A percentile compares a stretch with the other conserved stretches of the same genome.
Evolutionary conservation across 192 early-diverging fungal genomes (phyloP).

Genomic region (Lunasporangiospora selenospora): DNA sequence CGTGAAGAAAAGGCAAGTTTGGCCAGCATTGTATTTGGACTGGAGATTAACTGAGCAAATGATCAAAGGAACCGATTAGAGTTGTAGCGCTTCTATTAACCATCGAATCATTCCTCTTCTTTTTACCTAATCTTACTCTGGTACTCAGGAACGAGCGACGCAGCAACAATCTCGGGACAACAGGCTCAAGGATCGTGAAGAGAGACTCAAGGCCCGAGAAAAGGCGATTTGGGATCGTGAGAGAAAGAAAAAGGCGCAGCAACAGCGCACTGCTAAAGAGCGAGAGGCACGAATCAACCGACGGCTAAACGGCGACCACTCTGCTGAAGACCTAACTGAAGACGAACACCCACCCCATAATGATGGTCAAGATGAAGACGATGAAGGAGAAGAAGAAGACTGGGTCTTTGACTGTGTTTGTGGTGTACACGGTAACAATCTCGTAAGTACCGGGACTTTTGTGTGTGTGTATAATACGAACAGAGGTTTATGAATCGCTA

Average conservation of each 20-base stretch:
- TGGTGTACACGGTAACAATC: constrained; percentile 52
- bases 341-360: constrained; percentile 15
- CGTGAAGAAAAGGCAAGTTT: constrained; percentile 35
- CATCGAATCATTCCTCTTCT: not conserved
- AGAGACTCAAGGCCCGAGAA: constrained; percentile 44
- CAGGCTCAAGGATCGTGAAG: constrained; percentile 34
- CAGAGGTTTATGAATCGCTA: not conserved
- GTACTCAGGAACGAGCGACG: constrained; percentile 20
- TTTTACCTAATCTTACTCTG: not conserved
- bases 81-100: too few species aligned
- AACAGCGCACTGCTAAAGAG: constrained; percentile 43
- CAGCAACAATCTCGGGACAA: constrained; percentile 32
- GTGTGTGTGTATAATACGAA: not conserved
- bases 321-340: constrained; percentile 14
- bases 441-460: constrained; percentile 37
- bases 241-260: constrained; percentile 37
- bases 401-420: constrained; percentile 61
- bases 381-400: constrained; percentile 50
- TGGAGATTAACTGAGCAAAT: too few species aligned
- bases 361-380: constrained; percentile 18
- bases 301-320: constrained; percentile 20
- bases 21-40: too few species aligned
- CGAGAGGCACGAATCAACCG: constrained; percentile 36
- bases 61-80: too few species aligned
- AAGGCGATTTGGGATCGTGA: constrained; percentile 42